Evolutionary conservation across 116 monocot species (phyloP).

Genomic region (Phalaenopsis hybrid): DNA sequence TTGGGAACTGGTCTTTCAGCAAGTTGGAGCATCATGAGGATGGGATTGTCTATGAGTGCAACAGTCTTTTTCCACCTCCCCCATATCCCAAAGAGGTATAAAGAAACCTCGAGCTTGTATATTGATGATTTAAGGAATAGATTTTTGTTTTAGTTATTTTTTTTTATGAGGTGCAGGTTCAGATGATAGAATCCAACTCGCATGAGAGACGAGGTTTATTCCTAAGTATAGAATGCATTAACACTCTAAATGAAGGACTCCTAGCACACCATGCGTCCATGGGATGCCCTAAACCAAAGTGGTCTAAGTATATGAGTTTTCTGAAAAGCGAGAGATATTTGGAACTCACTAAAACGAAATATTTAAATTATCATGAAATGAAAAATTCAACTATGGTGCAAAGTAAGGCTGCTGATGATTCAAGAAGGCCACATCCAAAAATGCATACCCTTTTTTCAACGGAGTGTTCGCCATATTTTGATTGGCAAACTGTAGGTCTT

Average conservation of each 20-base stretch:
- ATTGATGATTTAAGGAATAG: background rate
- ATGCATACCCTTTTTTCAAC: conserved; percentile 97
- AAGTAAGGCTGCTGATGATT: conserved; percentile 19
- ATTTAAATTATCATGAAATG: conserved; percentile 28
- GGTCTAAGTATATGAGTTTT: conserved; percentile 88
- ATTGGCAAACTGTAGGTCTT: conserved; percentile 97
- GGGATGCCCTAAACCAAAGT: conserved; percentile 72
- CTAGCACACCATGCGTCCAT: conserved; percentile 62
- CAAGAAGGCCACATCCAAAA: conserved; percentile 41
- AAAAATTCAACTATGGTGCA: conserved; percentile 6
- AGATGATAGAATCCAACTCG: conserved; percentile 53
- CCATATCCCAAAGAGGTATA: conserved; percentile 92
- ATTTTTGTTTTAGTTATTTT: background rate
- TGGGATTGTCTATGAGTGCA: conserved; percentile 86
- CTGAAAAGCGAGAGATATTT: conserved; percentile 70
- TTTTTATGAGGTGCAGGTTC: conserved; percentile 37
- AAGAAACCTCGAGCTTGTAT: background rate
- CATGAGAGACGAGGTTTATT: conserved; percentile 55
- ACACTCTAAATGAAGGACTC: conserved; percentile 96
- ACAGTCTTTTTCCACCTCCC: conserved; percentile 75
- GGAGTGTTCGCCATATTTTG: conserved; percentile 92
- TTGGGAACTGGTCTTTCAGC: conserved; percentile 95
- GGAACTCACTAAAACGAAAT: conserved; percentile 76
- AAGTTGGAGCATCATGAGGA: conserved; percentile 87
- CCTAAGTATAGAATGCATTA: conserved; percentile 87